Evolutionary conservation across 192 early-diverging fungal genomes (phyloP), one percentile per base, ranked within the genome.

Genomic region (Cladochytrium replicatum): DNA sequence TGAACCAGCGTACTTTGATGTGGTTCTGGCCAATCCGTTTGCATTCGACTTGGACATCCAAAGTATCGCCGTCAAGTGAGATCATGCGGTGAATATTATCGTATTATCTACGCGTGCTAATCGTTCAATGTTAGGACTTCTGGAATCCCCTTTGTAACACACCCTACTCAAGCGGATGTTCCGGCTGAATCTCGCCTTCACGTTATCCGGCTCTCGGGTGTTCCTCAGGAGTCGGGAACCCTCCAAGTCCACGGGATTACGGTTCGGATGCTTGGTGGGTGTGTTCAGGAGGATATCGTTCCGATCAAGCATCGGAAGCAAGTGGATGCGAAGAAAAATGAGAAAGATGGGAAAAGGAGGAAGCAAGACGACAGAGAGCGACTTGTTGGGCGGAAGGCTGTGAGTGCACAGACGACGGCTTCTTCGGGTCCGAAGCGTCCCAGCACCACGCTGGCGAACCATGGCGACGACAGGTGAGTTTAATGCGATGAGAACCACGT

Each of bases 41-140:
- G 70, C 75, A 11, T 85, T 90, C 60, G 85, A 86, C 50, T 43
- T 90, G 26, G 85, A 88, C 19, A 55, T 89, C 15, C 77, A 84
- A 43, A 72, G 66, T 44, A 70, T 89, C 26, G 51, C 58, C 15
- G 45, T 88, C 0, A 75, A 72, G 66, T 81, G 59, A 62, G 28
- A 3, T n/a, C 25, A 32, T 15, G 24, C 21, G 3, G 7, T 31
- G 41, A 7, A 15, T 26, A 42, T 28, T 41, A n/a, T 21, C 13
- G 23, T 51, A 15, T 55, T 3, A 23, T 28, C 21, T 15, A 6
- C 13, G 22, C 21, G 32, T 28, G 22, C 23, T 23, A 0, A 40
- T 23, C 6, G 46, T 1, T 17, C 4, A 25, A n/a, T 28, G 24
- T 7, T 44, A 85, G 82, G 32, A 83, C 84, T 0, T 61, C 74